phyloP scores from a whole-genome alignment of 2,329 filamentous ascomycete species.

The Colletotrichum sansevieriae region DNA sequence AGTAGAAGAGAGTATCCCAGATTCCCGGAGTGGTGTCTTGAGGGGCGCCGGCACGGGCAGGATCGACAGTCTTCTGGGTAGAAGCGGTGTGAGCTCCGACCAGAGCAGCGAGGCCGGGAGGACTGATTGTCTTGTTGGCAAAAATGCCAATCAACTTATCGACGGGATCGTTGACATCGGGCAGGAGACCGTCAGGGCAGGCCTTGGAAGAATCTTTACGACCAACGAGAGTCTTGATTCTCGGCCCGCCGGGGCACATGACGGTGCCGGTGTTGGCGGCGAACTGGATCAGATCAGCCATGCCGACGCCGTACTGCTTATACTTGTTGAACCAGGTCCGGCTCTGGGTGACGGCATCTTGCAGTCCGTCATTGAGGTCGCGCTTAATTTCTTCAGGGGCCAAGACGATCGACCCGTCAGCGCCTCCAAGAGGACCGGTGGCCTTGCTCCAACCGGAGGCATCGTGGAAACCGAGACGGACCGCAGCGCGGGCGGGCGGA shows the following conservation, averaged over 20 bases:
- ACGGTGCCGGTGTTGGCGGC: slow-evolving; percentile 63
- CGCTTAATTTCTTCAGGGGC: slow-evolving; percentile 50
- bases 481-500: slow-evolving; percentile 56
- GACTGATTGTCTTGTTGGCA: slow-evolving; percentile 64
- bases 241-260: slow-evolving; percentile 60
- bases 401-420: slow-evolving; percentile 60
- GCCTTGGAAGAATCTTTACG: slow-evolving; percentile 59
- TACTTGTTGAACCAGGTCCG: slow-evolving; percentile 57
- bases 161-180: slow-evolving; percentile 56
- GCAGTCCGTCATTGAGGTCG: slow-evolving; percentile 61
- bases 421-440: slow-evolving; percentile 54
- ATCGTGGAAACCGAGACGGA: slow-evolving; percentile 64
- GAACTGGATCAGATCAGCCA: slow-evolving; percentile 69
- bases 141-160: slow-evolving; percentile 63
- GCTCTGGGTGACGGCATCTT: slow-evolving; percentile 56
- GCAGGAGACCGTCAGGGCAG: slow-evolving; percentile 58
- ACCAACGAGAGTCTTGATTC: slow-evolving; percentile 64
- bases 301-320: slow-evolving; percentile 56
- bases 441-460: slow-evolving; percentile 58
- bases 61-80: slow-evolving; percentile 60
- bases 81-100: slow-evolving; percentile 67
- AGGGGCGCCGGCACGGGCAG: slow-evolving; percentile 55
- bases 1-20: slow-evolving; percentile 67
- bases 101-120: slow-evolving; percentile 64
- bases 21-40: slow-evolving; percentile 66